Percentiles rank a stretch among this genome's conserved stretches.
Conservation (phyloP, 1,284 basidiomycete genomes). For the Meira miltonrushii region DNA sequence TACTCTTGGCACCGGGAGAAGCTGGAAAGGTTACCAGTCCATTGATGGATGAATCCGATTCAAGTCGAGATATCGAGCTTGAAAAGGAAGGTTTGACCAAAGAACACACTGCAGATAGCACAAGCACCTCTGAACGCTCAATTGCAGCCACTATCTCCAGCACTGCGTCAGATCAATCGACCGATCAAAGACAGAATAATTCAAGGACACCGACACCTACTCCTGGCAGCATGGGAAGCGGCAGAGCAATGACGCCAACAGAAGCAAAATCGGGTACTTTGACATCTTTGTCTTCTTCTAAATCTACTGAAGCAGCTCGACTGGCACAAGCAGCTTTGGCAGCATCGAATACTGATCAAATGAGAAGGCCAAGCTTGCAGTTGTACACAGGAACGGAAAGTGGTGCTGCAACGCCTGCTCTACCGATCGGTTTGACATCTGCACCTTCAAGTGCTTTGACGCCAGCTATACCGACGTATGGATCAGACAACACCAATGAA, state of each 20-base stretch:
- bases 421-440: slow-evolving; percentile 18
- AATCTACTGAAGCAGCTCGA: slow-evolving; percentile 11
- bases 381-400: slow-evolving; percentile 32
- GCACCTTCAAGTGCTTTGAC: slow-evolving; percentile 8
- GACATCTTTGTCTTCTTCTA: background rate
- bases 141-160: too few species aligned
- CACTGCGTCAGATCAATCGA: slow-evolving; percentile 15
- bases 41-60: background rate
- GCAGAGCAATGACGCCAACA: slow-evolving; percentile 13
- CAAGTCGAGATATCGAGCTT: slow-evolving; percentile 8
- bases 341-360: background rate
- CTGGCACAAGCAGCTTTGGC: slow-evolving; percentile 12
- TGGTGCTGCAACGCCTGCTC: slow-evolving; percentile 30
- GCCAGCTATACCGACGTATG: slow-evolving; percentile 15
- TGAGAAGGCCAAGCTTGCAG: slow-evolving; percentile 14
- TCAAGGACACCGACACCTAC: slow-evolving; percentile 38
- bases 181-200: background rate
- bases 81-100: slow-evolving; percentile 8
- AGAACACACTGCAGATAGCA: slow-evolving; percentile 5
- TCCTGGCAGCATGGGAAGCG: slow-evolving; percentile 19
- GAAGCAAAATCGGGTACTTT: background rate
- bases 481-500: background rate
- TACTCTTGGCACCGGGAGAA: slow-evolving; percentile 31
- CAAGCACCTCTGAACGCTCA: slow-evolving; percentile 12
- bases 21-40: slow-evolving; percentile 41